Evolutionary conservation across 2,329 filamentous ascomycete genomes (phyloP).

Genomic region (Sporothrix humicola): DNA sequence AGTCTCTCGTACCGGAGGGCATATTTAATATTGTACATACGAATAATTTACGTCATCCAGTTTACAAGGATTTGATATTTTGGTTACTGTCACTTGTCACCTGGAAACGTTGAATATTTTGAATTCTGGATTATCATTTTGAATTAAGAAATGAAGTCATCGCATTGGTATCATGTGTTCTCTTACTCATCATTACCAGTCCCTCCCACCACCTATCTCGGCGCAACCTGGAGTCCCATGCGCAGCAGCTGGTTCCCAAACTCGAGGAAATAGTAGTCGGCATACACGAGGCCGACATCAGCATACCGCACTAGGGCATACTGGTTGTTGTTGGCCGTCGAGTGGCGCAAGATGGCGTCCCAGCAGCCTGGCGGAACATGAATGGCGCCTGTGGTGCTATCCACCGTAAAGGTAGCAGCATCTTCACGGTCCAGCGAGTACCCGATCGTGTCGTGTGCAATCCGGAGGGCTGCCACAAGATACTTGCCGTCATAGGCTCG

Average conservation of each 20-base stretch:
- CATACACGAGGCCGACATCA: constrained; percentile 52
- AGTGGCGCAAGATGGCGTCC: constrained; percentile 42
- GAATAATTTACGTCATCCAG: background rate
- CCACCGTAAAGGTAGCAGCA: constrained; percentile 32
- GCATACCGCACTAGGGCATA: constrained; percentile 38
- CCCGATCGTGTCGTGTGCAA: constrained; percentile 43
- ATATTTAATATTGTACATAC: background rate
- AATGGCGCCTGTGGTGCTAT: constrained; percentile 30
- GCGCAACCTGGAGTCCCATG: constrained; percentile 40
- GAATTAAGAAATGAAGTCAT: background rate
- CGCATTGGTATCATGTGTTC: background rate
- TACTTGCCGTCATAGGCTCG: constrained; percentile 35
- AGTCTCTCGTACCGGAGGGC: background rate
- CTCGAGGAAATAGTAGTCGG: constrained; percentile 54
- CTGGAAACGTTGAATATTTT: too few species aligned
- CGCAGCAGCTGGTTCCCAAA: constrained; percentile 53
- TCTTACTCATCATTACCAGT: too few species aligned
- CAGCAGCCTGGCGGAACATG: constrained; percentile 35
- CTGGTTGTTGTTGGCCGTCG: constrained; percentile 43
- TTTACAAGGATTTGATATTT: background rate
- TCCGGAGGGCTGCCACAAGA: constrained; percentile 41
- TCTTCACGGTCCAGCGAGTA: constrained; percentile 40
- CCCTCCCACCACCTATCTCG: background rate
- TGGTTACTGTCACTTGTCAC: too few species aligned
- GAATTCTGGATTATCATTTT: background rate